These are phyloP conservation scores for Pterocarpus macrocarpus DNA, from an alignment of 306 rosid genomes.

Conservation along the genomic window DNA sequence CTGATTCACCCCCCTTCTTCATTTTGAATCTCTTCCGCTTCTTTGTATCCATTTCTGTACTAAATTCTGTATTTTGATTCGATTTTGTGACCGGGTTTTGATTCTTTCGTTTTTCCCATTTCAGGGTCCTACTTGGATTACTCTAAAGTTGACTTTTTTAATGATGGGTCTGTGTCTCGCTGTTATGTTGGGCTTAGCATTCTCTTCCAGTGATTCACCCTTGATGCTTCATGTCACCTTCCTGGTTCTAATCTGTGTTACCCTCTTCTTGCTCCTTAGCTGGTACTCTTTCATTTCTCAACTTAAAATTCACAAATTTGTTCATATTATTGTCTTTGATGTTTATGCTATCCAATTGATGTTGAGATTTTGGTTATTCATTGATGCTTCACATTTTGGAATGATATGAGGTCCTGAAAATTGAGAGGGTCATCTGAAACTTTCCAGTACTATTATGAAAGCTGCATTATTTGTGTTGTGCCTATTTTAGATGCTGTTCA, in stretches of 20 bases:
- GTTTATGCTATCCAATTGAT: neutral
- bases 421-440: no score
- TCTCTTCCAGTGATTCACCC: slow-evolving; percentile 85
- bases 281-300: slow-evolving; percentile 62
- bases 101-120: slow-evolving; percentile 24
- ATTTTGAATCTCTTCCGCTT: neutral
- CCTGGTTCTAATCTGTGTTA: slow-evolving; percentile 70
- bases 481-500: neutral
- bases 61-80: neutral
- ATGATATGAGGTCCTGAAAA: no score
- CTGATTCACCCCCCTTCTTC: neutral
- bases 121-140: slow-evolving; percentile 81
- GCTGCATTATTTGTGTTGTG: neutral
- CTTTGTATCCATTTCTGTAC: neutral
- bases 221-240: slow-evolving; percentile 80
- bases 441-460: neutral
- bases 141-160: slow-evolving; percentile 65
- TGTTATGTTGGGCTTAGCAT: slow-evolving; percentile 82
- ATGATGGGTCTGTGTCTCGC: slow-evolving; percentile 80
- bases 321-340: neutral
- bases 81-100: neutral
- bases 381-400: neutral
- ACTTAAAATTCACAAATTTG: neutral
- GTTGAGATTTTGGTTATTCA: neutral
- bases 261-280: slow-evolving; percentile 89